These are phyloP conservation scores for Diaporthe longicolla DNA, from an alignment of 2,329 filamentous ascomycete species.

Conservation along the genomic window DNA sequence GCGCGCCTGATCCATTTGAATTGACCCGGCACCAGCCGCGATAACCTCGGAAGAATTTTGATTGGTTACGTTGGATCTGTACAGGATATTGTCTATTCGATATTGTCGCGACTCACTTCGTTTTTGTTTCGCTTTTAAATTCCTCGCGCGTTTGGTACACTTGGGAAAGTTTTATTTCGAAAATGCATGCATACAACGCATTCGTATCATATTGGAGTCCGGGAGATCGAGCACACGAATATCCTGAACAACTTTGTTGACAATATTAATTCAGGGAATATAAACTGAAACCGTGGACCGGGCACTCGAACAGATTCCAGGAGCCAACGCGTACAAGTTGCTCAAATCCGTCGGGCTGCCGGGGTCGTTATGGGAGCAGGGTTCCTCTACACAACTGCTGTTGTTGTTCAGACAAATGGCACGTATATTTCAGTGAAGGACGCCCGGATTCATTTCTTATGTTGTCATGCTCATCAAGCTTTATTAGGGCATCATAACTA, in stretches of 20 bases:
- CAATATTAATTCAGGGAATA: background rate
- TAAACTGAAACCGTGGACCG: background rate
- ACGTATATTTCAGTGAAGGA: background rate
- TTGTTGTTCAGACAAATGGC: background rate
- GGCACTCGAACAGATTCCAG: background rate
- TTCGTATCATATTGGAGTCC: background rate
- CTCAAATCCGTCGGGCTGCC: background rate
- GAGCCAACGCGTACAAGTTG: too few species aligned
- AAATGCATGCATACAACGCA: background rate
- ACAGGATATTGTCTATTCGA: background rate
- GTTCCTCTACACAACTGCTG: background rate
- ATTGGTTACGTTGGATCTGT: background rate
- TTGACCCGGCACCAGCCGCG: conserved; percentile 10
- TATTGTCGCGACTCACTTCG: too few species aligned
- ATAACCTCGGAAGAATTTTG: background rate
- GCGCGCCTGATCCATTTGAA: background rate
- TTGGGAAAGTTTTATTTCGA: background rate
- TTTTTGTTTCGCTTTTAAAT: background rate
- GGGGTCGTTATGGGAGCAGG: background rate
- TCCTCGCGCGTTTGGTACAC: too few species aligned
- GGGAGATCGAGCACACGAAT: background rate
- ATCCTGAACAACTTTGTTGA: background rate
- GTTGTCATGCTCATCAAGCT: background rate
- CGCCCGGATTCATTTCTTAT: background rate
- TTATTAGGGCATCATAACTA: background rate